A percentile compares a stretch with the other conserved stretches of the same genome.
Evolutionary conservation across 306 rosid genomes (phyloP).

Genomic region (Astragalus membranaceus): DNA sequence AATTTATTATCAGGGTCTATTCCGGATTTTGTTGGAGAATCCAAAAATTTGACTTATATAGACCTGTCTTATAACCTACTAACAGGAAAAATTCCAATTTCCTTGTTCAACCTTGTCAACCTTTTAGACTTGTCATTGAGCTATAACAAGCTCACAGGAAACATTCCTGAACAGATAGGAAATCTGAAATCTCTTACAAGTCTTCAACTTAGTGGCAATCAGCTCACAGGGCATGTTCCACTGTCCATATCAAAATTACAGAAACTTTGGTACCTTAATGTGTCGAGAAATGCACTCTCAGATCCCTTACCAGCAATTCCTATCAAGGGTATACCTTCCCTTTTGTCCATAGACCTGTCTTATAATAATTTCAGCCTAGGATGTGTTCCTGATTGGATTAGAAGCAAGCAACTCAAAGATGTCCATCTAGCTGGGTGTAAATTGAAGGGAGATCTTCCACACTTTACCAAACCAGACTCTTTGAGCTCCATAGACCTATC

Average conservation of each 20-base stretch:
- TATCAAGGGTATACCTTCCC: slow-evolving; percentile 59
- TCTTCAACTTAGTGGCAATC: slow-evolving; percentile 64
- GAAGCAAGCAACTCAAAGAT: slow-evolving; percentile 59
- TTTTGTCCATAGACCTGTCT: slow-evolving; percentile 81
- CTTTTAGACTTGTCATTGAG: slow-evolving; percentile 71
- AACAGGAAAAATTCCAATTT: slow-evolving; percentile 58
- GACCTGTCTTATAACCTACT: slow-evolving; percentile 76
- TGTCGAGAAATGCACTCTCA: slow-evolving; percentile 67
- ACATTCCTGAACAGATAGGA: slow-evolving; percentile 63
- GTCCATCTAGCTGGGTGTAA: slow-evolving; percentile 81
- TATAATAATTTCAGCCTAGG: slow-evolving; percentile 74
- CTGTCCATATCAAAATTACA: slow-evolving; percentile 59
- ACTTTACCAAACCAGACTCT: slow-evolving; percentile 48
- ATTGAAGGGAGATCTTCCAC: slow-evolving; percentile 67
- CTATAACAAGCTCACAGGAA: slow-evolving; percentile 70
- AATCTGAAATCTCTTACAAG: slow-evolving; percentile 58
- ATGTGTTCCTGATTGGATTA: slow-evolving; percentile 78
- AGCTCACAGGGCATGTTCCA: slow-evolving; percentile 62
- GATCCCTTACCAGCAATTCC: slow-evolving; percentile 61
- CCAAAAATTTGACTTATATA: slow-evolving; percentile 44
- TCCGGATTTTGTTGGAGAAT: slow-evolving; percentile 62
- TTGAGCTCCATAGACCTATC: slow-evolving; percentile 82
- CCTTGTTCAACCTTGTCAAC: slow-evolving; percentile 55
- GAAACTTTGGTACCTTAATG: slow-evolving; percentile 81
- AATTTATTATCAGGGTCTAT: slow-evolving; percentile 53